Evolutionary conservation across 495 filamentous ascomycete genomes (phyloP).

Genomic region (Peziza echinospora): DNA sequence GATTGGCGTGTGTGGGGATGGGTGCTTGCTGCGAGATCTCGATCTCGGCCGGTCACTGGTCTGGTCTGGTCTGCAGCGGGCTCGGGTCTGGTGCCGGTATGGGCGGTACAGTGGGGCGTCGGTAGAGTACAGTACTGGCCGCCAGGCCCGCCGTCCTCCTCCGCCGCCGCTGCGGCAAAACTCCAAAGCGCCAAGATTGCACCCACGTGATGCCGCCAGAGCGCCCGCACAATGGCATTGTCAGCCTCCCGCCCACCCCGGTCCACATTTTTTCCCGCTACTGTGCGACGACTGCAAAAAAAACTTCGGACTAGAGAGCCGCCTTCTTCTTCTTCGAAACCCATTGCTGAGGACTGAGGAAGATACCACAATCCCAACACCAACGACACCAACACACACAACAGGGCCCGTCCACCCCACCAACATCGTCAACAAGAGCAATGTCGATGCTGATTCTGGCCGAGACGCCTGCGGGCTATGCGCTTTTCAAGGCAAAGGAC

Average conservation of each 20-base stretch:
- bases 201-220: no score
- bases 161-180: neutral
- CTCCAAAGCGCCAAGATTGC: no score
- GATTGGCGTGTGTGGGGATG: neutral
- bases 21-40: neutral
- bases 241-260: no score
- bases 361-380: no score
- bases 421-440: slow-evolving; percentile 8
- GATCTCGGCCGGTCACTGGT: neutral
- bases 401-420: neutral
- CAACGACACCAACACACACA: slow-evolving; percentile 1
- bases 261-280: no score
- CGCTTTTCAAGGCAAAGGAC: slow-evolving; percentile 90
- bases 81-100: slow-evolving; percentile 21
- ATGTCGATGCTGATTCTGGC: slow-evolving; percentile 70
- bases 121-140: slow-evolving; percentile 9
- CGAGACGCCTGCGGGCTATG: slow-evolving; percentile 92
- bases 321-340: neutral
- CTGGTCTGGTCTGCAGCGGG: no score
- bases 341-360: neutral
- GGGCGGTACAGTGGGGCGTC: slow-evolving; percentile 24
- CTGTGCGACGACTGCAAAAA: neutral
- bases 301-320: slow-evolving; percentile 10
- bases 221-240: no score
- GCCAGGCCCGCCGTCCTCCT: neutral